These are phyloP conservation scores for Yarrowia deformans DNA, from an alignment of 805 yeast genomes.

Conservation along the genomic window DNA sequence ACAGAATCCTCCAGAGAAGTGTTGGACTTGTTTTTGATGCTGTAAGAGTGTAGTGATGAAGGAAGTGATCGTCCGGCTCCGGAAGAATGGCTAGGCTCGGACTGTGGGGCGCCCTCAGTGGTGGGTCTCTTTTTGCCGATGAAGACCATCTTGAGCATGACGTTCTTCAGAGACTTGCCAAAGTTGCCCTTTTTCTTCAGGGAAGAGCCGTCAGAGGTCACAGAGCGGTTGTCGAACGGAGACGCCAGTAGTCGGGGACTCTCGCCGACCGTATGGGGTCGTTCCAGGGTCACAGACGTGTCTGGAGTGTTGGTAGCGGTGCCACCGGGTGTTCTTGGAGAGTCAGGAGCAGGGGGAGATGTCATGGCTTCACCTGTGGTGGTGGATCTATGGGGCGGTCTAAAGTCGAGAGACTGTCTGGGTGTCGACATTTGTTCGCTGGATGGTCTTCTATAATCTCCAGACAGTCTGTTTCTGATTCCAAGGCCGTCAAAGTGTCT, in stretches of 20 bases:
- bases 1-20: slow-evolving; percentile 2
- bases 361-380: slow-evolving; percentile 32
- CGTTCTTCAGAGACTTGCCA: slow-evolving; percentile 40
- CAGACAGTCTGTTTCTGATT: slow-evolving; percentile 30
- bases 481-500: slow-evolving; percentile 22
- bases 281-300: slow-evolving; percentile 9
- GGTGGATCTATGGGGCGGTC: slow-evolving; percentile 25
- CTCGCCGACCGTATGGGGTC: slow-evolving; percentile 30
- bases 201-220: slow-evolving; percentile 18
- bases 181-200: slow-evolving; percentile 32
- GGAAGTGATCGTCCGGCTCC: slow-evolving; percentile 2
- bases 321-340: neutral
- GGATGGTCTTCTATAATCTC: slow-evolving; percentile 31
- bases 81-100: neutral
- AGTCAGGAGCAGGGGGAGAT: slow-evolving; percentile 9
- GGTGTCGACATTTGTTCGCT: slow-evolving; percentile 34
- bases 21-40: slow-evolving; percentile 20
- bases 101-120: neutral
- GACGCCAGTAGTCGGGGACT: slow-evolving; percentile 17
- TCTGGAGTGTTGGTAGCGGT: slow-evolving; percentile 24
- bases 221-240: slow-evolving; percentile 23
- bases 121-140: slow-evolving; percentile 19
- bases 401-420: slow-evolving; percentile 22
- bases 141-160: slow-evolving; percentile 41
- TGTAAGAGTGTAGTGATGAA: slow-evolving; percentile 7